These are phyloP conservation scores for Saccharomycopsis malanga DNA, from an alignment of 805 yeast genomes.

Conservation along the genomic window DNA sequence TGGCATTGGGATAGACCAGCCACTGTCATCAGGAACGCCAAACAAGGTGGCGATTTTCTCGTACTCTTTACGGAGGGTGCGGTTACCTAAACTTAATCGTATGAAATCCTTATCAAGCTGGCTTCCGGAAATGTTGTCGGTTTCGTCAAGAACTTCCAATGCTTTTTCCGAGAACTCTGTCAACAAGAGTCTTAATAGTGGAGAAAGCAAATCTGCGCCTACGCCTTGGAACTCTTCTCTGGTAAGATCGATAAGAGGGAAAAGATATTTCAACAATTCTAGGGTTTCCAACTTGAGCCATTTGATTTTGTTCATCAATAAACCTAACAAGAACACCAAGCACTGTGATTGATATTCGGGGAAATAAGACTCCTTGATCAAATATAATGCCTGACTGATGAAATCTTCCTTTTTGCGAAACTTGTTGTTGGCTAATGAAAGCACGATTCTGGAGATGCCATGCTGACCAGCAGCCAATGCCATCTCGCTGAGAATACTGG, in stretches of 20 bases:
- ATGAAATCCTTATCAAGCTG: conserved; percentile 86
- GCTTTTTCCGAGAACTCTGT: conserved; percentile 90
- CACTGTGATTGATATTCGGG: conserved; percentile 69
- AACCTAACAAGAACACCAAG: conserved; percentile 67
- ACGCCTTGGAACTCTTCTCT: conserved; percentile 76
- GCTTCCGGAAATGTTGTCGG: conserved; percentile 79
- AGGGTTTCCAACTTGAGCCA: conserved; percentile 83
- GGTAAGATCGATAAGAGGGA: conserved; percentile 72
- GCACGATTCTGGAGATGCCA: conserved; percentile 61
- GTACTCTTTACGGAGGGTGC: conserved; percentile 68
- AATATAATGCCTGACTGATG: conserved; percentile 67
- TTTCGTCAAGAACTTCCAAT: conserved; percentile 80
- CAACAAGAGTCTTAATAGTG: conserved; percentile 64
- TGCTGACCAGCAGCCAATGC: conserved; percentile 51
- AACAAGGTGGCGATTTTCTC: conserved; percentile 83
- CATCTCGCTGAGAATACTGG: conserved; percentile 52
- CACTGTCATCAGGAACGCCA: conserved; percentile 86
- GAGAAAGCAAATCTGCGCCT: conserved; percentile 93
- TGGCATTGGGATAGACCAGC: conserved; percentile 98
- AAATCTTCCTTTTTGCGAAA: conserved; percentile 92
- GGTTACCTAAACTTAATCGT: conserved; percentile 84
- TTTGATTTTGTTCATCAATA: conserved; percentile 63
- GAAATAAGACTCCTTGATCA: conserved; percentile 62
- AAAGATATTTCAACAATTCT: conserved; percentile 62
- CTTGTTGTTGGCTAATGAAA: conserved; percentile 67